These are phyloP conservation scores for Colletotrichum musicola DNA, from an alignment of 2,329 filamentous ascomycete species.

Conservation along the genomic window DNA sequence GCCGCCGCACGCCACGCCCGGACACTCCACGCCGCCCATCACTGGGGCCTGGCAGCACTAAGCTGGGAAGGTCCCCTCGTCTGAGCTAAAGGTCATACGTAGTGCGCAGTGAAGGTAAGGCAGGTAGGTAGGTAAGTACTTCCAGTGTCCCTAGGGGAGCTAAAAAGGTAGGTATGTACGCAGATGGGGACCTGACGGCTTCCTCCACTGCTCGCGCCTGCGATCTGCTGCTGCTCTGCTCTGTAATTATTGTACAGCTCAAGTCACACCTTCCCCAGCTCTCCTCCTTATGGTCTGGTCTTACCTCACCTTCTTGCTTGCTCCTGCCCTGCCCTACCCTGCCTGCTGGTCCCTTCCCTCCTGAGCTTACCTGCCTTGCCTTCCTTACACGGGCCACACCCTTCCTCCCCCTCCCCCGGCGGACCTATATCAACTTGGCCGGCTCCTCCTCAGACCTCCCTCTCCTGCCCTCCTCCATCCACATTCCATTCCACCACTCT, in stretches of 20 bases:
- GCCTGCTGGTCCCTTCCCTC: slow-evolving; percentile 16
- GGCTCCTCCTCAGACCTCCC: slow-evolving; percentile 10
- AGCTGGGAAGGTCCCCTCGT: slow-evolving; percentile 8
- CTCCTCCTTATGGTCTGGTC: not conserved
- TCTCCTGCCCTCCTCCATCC: slow-evolving; percentile 10
- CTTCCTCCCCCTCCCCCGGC: slow-evolving; percentile 25
- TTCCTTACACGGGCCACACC: slow-evolving; percentile 31
- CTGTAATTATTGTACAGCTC: not conserved
- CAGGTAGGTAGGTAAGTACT: no score
- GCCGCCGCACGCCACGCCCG: slow-evolving; percentile 28
- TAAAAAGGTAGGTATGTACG: slow-evolving; percentile 20
- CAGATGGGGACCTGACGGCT: slow-evolving; percentile 13
- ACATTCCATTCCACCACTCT: slow-evolving; percentile 17
- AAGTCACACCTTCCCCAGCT: slow-evolving; percentile 17
- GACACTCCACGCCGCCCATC: slow-evolving; percentile 28
- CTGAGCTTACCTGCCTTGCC: not conserved
- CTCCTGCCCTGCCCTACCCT: not conserved
- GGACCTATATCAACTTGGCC: slow-evolving; percentile 37
- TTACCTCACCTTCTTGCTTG: not conserved
- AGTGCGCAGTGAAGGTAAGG: no score
- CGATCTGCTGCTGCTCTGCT: not conserved
- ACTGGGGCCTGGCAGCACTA: slow-evolving; percentile 18
- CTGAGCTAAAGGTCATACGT: not conserved
- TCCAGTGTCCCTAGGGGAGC: not conserved
- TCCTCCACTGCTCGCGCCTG: not conserved